phyloP scores from a whole-genome alignment of 805 yeast species.

The Ogataea dorogensis region DNA sequence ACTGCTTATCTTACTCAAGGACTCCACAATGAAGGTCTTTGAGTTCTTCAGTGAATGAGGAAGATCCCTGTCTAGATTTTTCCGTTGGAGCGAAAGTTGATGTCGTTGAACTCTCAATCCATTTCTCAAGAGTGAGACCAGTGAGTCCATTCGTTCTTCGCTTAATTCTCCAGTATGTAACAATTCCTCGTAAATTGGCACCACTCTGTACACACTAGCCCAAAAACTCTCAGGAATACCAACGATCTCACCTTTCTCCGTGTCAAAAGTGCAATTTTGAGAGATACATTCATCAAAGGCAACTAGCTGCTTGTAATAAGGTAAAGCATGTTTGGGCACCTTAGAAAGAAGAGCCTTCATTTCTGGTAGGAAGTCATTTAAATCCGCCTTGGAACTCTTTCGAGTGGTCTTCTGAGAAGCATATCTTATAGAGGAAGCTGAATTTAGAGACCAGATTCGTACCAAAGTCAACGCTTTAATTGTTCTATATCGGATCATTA shows the following conservation, averaged over 20 bases:
- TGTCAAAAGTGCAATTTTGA: slow-evolving; percentile 34
- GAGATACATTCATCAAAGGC: slow-evolving; percentile 51
- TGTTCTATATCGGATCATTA: too few species aligned
- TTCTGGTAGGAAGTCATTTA: slow-evolving; percentile 6
- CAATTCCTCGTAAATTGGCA: slow-evolving; percentile 49
- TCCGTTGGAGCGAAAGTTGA: slow-evolving; percentile 49
- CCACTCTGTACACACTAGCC: slow-evolving; percentile 48
- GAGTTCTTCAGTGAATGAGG: slow-evolving; percentile 50
- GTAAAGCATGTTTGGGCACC: slow-evolving; percentile 37
- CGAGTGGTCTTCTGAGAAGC: too few species aligned
- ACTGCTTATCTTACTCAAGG: slow-evolving; percentile 46
- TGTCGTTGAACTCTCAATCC: slow-evolving; percentile 54
- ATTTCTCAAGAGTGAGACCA: slow-evolving; percentile 51
- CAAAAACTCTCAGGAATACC: slow-evolving; percentile 44
- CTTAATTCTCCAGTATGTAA: slow-evolving; percentile 46
- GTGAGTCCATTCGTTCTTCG: slow-evolving; percentile 41
- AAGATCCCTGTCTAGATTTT: slow-evolving; percentile 55
- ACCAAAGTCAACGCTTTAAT: too few species aligned
- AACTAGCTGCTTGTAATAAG: slow-evolving; percentile 48
- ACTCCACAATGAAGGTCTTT: slow-evolving; percentile 41
- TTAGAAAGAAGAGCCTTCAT: slow-evolving; percentile 17
- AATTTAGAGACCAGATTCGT: too few species aligned
- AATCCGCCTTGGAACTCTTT: too few species aligned
- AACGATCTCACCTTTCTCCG: slow-evolving; percentile 34
- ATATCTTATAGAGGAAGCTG: too few species aligned